A percentile compares a stretch with the other conserved stretches of the same genome.
These are phyloP conservation scores for Pythium coloratum DNA, from an alignment of 352 stramenopile genomes.

Conservation along the genomic window DNA sequence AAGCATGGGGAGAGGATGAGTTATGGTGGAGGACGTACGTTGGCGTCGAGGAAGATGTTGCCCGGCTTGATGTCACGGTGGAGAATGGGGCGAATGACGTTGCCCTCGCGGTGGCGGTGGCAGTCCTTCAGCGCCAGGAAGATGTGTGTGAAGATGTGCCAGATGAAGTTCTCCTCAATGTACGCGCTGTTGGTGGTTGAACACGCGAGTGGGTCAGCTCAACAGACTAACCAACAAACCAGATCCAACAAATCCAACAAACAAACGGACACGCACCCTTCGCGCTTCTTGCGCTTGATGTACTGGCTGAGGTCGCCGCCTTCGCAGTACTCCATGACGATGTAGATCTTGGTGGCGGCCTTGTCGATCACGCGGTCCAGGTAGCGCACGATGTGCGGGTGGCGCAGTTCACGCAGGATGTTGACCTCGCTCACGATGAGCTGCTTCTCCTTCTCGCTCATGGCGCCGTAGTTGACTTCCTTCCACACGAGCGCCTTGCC, in stretches of 20 bases:
- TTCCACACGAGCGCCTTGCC: conserved; percentile 92
- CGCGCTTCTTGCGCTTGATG: conserved; percentile 90
- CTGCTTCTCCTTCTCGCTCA: conserved; percentile 94
- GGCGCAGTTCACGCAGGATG: conserved; percentile 91
- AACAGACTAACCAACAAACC: neutral
- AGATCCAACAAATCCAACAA: neutral
- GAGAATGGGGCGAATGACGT: conserved; percentile 79
- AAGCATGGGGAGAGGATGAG: conserved; percentile 8
- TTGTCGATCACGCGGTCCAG: conserved; percentile 94
- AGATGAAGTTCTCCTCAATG: conserved; percentile 93
- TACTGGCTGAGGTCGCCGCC: conserved; percentile 89
- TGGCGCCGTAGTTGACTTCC: conserved; percentile 91
- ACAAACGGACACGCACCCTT: conserved; percentile 49
- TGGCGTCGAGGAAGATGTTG: conserved; percentile 92
- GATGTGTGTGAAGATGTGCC: conserved; percentile 92
- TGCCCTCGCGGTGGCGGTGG: conserved; percentile 86
- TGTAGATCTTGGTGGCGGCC: conserved; percentile 91
- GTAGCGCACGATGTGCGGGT: conserved; percentile 93
- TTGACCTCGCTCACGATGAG: conserved; percentile 94
- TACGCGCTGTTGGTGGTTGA: conserved; percentile 48
- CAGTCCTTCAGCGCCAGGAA: conserved; percentile 91
- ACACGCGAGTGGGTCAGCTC: neutral
- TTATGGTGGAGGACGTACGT: conserved; percentile 42
- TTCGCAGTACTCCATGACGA: conserved; percentile 95
- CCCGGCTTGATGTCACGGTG: conserved; percentile 92